Percentiles rank a stretch among this genome's conserved stretches.
Evolutionary conservation across 1,284 basidiomycete genomes (phyloP).

Genomic region (Melampsora occidentalis): DNA sequence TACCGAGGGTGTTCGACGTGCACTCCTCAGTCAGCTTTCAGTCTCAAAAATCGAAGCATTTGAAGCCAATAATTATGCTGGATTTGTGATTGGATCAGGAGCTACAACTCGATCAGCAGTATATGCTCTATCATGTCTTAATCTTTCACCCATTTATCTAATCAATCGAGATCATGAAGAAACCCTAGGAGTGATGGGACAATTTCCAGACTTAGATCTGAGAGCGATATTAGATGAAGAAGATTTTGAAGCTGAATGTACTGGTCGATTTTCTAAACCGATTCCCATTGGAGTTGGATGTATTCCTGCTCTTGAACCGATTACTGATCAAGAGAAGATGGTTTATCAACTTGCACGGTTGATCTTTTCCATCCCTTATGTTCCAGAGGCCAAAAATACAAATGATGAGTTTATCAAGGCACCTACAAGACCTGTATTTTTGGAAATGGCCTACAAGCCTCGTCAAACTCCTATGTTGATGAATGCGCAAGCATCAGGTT

Average conservation of each 20-base stretch:
- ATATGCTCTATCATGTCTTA: not conserved
- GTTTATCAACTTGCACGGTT: not conserved
- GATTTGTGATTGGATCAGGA: not conserved
- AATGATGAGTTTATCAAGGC: too few species aligned
- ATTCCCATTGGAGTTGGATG: constrained; percentile 3
- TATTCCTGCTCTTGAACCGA: not conserved
- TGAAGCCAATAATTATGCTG: not conserved
- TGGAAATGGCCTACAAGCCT: constrained; percentile 10
- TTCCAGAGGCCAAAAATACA: too few species aligned
- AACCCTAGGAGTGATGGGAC: not conserved
- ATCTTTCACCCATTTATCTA: not conserved
- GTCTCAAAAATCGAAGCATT: not conserved
- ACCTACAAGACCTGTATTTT: not conserved
- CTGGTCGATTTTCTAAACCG: not conserved
- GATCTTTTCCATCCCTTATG: too few species aligned
- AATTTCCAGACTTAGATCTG: not conserved
- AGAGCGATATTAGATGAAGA: not conserved
- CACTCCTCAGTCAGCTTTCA: not conserved
- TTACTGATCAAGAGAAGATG: not conserved
- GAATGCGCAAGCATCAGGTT: not conserved
- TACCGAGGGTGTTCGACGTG: not conserved
- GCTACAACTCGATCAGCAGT: constrained; percentile 1
- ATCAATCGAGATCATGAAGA: constrained; percentile 5
- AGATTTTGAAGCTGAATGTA: not conserved
- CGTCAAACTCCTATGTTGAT: constrained; percentile 14